Evolutionary conservation across 805 yeast species (phyloP), one percentile per base, ranked within the genome.

Genomic region (Saccharomycopsis fermentans): DNA sequence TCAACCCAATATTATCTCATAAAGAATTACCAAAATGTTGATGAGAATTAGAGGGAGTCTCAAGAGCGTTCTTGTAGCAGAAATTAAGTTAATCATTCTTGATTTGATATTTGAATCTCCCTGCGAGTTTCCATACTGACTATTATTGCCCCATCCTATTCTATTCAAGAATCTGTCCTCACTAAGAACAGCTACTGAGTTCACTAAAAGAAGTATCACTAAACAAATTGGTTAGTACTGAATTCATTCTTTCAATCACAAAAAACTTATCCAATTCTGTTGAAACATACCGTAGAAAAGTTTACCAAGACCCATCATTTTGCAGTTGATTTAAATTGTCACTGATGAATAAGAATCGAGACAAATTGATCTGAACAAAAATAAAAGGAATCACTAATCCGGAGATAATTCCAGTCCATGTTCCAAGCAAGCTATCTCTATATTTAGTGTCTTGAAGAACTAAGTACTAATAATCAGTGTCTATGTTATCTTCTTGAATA

Each of bases 81-180:
- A 72, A 4, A 81, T 81, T 56, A 81, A 73, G 63, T 78, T 81
- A 57, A 81, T 73, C 57, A 81, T 58, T 63, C 82, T 73, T 2
- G 73, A 65, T 64, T 81, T 81, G n/a, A 81, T 71, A 40, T 69
- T 66, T 24, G 64, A 61, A 37, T 69, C 71, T 21, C 50, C 50
- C 14, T 24, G 29, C 24, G 59, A 58, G 17, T n/a, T 54, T 47
- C 51, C 55, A 29, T 52, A 55, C 21, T 54, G 55, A 24, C 40
- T 27, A 52, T 51, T 35, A 39, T 58, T 29, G 40, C 69, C 67
- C 63, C 69, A 66, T 12, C 71, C 71, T 52, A 69, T 70, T 70
- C 86, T 66, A 70, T 80, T 80, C 59, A 81, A 72, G 63, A 81
- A 81, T 55, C 86, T 66, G 66, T 81, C 86, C 64, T 81, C 86